phyloP scores from a whole-genome alignment of 352 stramenopile species.

The Pythium coloratum region DNA sequence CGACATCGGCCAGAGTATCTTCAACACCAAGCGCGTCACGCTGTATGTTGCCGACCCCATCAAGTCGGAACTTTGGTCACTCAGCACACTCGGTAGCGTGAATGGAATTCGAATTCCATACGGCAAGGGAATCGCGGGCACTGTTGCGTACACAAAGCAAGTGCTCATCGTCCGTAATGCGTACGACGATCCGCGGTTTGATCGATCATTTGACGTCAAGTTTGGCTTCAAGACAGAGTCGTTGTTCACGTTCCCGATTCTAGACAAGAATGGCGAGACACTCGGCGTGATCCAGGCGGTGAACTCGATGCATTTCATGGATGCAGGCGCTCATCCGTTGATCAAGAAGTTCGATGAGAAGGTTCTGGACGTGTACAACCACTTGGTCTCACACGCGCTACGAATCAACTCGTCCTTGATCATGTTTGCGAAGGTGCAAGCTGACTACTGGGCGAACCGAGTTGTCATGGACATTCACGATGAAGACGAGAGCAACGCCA shows the following conservation, averaged over 20 bases:
- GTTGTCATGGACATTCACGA: conserved; percentile 36
- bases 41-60: conserved; percentile 76
- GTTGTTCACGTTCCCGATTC: conserved; percentile 69
- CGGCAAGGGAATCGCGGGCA: conserved; percentile 73
- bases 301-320: conserved; percentile 55
- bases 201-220: conserved; percentile 76
- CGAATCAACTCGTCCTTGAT: conserved; percentile 76
- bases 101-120: conserved; percentile 77
- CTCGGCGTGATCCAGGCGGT: conserved; percentile 67
- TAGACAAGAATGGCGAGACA: conserved; percentile 64
- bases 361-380: conserved; percentile 63
- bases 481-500: conserved; percentile 37
- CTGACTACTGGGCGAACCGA: conserved; percentile 72
- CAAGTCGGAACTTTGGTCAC: conserved; percentile 73
- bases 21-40: conserved; percentile 68
- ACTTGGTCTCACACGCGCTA: conserved; percentile 58
- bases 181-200: conserved; percentile 80
- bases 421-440: conserved; percentile 81
- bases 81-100: conserved; percentile 67
- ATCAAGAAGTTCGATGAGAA: conserved; percentile 62
- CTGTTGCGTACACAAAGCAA: conserved; percentile 58
- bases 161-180: conserved; percentile 62
- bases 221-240: conserved; percentile 85
- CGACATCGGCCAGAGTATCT: conserved; percentile 60
- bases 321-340: conserved; percentile 38